Base-by-base conservation (phyloP, 352 stramenopile genomes). In the Phytophthora tentaculata region DNA sequence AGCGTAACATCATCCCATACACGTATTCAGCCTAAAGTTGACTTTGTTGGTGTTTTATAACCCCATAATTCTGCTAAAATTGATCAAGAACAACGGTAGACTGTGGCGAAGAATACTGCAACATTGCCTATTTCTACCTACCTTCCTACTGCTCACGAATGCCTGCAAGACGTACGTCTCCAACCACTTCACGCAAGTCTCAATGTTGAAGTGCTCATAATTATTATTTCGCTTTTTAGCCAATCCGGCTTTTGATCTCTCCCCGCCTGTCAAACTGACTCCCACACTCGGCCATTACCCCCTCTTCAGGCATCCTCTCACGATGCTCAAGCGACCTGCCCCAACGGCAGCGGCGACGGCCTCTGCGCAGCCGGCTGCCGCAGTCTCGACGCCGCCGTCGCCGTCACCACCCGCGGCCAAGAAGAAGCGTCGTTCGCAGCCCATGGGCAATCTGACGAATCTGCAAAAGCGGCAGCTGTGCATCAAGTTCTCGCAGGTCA, bases 391-490 rank as follows among this genome's bases (percentile, higher is more conserved):
- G 20, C 17, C 37, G 19, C 26, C 64, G 32, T 23, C 57, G 14
- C 26, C 64, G 22, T 52, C 64, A 8, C 23, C 49, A 55, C 24
- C 57, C 22, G 32, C 54, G 0, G 59, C 60, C 22, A 77, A 69
- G 56, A 84, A 83, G 65, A 84, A 84, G 51, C 79, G 79, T 23
- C 65, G 64, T 19, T 81, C 76, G 54, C 76, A 84, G 69, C 75
- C 75, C 35, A 80, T 83, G 68, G 80, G 80, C 41, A 89, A 89
- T 64, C 72, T 89, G 13, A 89, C 81, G 19, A 85, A 88, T 55
- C 61, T 80, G 39, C 79, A 89, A 73, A 88, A 88, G 68, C 77
- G 79, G 5, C 71, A 77, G 62, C 72, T 89, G 20, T 89, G 81
- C 60, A 83, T 85, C 45, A 80, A 84, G 60, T 86, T 84, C 58